Evolutionary conservation across 1,139 yeast species (phyloP).

Genomic region (Hansenula sp.): DNA sequence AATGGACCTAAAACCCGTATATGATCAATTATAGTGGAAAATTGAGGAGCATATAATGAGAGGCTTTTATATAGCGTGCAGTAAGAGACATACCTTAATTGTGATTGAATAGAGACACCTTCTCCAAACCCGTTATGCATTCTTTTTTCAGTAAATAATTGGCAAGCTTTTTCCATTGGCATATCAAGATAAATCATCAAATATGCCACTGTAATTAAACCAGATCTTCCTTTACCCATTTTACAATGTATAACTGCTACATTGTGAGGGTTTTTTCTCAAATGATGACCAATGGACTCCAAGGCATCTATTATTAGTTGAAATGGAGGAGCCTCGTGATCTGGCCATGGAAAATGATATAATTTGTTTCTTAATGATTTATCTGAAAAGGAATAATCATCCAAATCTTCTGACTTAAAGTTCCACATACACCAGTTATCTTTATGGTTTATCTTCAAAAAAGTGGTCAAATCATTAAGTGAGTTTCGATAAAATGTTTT

Average conservation of each 20-base stretch:
- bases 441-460: conserved; percentile 45
- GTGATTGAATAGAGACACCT: conserved; percentile 75
- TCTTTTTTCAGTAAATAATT: conserved; percentile 49
- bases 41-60: conserved; percentile 3
- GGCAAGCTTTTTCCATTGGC: conserved; percentile 42
- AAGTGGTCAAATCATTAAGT: conserved; percentile 44
- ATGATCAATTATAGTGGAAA: not conserved
- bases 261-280: conserved; percentile 30
- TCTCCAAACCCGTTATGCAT: conserved; percentile 53
- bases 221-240: conserved; percentile 91
- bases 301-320: conserved; percentile 40
- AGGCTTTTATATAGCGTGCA: conserved; percentile 35
- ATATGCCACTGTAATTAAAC: conserved; percentile 69
- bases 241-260: conserved; percentile 82
- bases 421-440: conserved; percentile 71
- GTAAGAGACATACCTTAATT: conserved; percentile 61
- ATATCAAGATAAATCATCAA: conserved; percentile 44
- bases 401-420: conserved; percentile 56
- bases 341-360: conserved; percentile 43
- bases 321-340: conserved; percentile 76
- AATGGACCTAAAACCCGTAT: not conserved
- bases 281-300: conserved; percentile 40
- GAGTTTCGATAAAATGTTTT: conserved; percentile 53
- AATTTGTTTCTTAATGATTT: conserved; percentile 17
- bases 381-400: conserved; percentile 43